Base-by-base conservation (phyloP, 1,284 basidiomycete genomes). In the Cutaneotrichosporon cutaneum region DNA sequence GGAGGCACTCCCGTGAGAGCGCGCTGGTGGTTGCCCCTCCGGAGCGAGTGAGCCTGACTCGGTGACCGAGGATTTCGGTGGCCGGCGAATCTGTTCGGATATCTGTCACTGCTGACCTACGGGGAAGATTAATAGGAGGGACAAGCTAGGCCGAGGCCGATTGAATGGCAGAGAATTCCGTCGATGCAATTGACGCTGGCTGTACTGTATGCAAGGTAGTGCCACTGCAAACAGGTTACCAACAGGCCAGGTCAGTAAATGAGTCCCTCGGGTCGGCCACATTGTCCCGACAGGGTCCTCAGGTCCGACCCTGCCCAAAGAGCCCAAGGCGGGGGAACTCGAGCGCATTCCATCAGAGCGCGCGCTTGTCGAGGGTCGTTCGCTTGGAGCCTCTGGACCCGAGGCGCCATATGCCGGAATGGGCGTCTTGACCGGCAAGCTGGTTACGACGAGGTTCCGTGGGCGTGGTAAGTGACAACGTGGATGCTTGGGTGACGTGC, bases 281-380 rank as follows among this genome's bases (percentile, higher is more conserved):
- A 51, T 51, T 51, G 48, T 32, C 48, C 48, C 26, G 27, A 51
- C 48, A 51, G 48, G 47, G 48, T 51, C 16, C 14, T 9, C 24
- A 24, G 26, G 21, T 8, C 16, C 13, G 35, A 54, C 52, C 35
- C 52, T 54, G 33, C 52, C 35, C 35, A 54, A 39, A 39, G 52
- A 2, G 11, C 39, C n/a, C 39, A n/a, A 7, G n/a, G 18, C 39
- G 39, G 18, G 18, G 45, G n/a, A n/a, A 48, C 45, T 10, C 45
- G 45, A 26, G 22, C 16, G 39, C 39, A 21, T 42, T 42, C 39
- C 39, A 42, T 42, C 18, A n/a, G 39, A 16, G 7, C 39, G 39
- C 39, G 26, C 21, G 22, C 45, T 11, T 26, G 45, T 4, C 13
- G 1, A 26, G 24, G 21, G 10, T 26, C 26, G 21, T 26, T 26